Evolutionary conservation across 257 asterid genomes (phyloP), one percentile per base, ranked within the genome.

Genomic region (Penstemon davidsonii): DNA sequence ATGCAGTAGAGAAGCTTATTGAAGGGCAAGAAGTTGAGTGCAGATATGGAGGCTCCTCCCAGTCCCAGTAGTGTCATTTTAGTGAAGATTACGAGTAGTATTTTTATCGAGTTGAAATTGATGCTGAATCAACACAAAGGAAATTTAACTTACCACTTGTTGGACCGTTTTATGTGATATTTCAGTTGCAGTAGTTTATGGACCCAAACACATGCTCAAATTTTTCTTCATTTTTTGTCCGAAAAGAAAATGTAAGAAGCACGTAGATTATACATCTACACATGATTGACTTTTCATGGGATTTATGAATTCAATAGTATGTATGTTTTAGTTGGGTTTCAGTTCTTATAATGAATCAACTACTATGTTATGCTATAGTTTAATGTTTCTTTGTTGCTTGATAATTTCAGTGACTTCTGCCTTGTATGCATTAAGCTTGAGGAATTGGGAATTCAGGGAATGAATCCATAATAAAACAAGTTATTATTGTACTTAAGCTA

Each of bases 1-100:
- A 93, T 73, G 90, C 92, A 1, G 96, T 88, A 1, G 96, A 88
- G 82, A 93, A 82, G 79, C 89, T 93, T 60, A 64, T 90, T 44
- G 90, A 87, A 74, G 96, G 99, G 51, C 94, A 77, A 73, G 92
- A 85, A 79, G 85, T 90, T 55, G 62, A 75, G 53, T 88, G 95
- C 84, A 82, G 59, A 76, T 82, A 71, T 8, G 67, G 82, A 37
- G 47, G 33, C 33, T 25, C 63, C 43, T 72, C 75, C 3, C 59
- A 75, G 56, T 72, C 75, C 25, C 49, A 78, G 51, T 72, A 76
- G 70, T 49, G 42, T 12, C 19, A 39, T 39, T 41, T 66, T 47
- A 19, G n/a, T 53, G 62, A 49, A 72, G 40, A 67, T 60, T 51
- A 8, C 15, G n/a, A 15, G 19, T 43, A 15, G 19, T 43, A 15